Base-by-base conservation (phyloP, 129 eudicot genomes). In the Artemisia tridentata region DNA sequence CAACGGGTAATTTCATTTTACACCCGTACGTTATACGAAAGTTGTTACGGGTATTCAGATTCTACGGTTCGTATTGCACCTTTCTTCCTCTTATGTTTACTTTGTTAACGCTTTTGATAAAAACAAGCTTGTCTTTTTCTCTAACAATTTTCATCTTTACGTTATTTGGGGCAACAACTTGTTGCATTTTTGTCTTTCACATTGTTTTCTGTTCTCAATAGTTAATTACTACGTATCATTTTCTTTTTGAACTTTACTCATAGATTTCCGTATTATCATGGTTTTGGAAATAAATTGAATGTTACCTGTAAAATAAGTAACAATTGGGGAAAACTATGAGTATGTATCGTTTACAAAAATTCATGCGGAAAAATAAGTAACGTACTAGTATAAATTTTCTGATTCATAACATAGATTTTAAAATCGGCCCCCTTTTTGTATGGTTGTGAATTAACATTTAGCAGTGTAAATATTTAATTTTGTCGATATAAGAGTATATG, bases 21-120 rank as follows among this genome's bases (percentile, higher is more conserved):
- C 72, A 68, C 81, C 72, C 10, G n/a, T 62, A 49, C 27, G 17
- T 38, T 46, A 63, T 34, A 73, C 23, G 9, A 51, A 78, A 78
- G 81, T 71, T 78, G 81, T 78, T 78, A 71, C 77, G 72, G 77
- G 81, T 71, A 71, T 78, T 71, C 77, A 71, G 68, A 63, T 63
- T 60, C 75, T 61, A 76, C 70, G 80, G 75, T 48, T 47, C 65
- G 51, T 60, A 76, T 76, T 62, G 71, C 65, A 50, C 65, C 69
- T 46, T 74, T 51, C 19, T 53, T 20, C 55, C 25, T 15, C 7
- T 38, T 38, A 38, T 31, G 61, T 60, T 70, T 63, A 78, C 72
- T 64, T 71, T 55, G 11, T 63, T 3, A 19, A 69, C 65, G 63
- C 45, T 61, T 78, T 13, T 71, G 62, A 72, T 27, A 78, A 71